Evolutionary conservation across 2,329 filamentous ascomycete genomes (phyloP).

Genomic region (Arthrinium puccinioides): DNA sequence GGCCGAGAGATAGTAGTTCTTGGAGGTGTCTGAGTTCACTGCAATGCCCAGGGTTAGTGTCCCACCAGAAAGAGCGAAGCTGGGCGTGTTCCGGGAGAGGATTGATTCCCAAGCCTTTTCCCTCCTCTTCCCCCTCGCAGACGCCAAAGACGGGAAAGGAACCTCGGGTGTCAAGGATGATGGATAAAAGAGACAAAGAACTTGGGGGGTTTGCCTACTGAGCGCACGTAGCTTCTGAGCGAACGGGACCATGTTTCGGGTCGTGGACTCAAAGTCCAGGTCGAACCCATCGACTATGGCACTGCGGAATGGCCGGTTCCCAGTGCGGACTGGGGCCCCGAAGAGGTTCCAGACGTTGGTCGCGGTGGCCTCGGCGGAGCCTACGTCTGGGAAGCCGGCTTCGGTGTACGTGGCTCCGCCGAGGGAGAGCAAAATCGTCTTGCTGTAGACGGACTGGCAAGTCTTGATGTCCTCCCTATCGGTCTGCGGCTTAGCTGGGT

Average conservation of each 20-base stretch:
- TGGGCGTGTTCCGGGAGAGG: too few species aligned
- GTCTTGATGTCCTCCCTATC: slow-evolving; percentile 40
- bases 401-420: slow-evolving; percentile 65
- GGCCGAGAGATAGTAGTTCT: slow-evolving; percentile 52
- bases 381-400: slow-evolving; percentile 52
- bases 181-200: too few species aligned
- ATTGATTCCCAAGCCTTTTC: too few species aligned
- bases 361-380: slow-evolving; percentile 47
- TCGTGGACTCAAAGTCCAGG: slow-evolving; percentile 62
- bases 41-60: too few species aligned
- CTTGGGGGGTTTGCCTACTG: too few species aligned
- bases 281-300: slow-evolving; percentile 68
- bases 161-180: too few species aligned
- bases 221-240: slow-evolving; percentile 46
- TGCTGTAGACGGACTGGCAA: slow-evolving; percentile 55
- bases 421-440: slow-evolving; percentile 66
- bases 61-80: too few species aligned
- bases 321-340: slow-evolving; percentile 44
- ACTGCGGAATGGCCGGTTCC: slow-evolving; percentile 58
- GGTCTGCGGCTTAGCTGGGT: background rate
- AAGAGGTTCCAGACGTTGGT: slow-evolving; percentile 64
- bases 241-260: slow-evolving; percentile 54
- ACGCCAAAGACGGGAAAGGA: too few species aligned
- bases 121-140: too few species aligned
- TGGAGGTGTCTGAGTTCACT: slow-evolving; percentile 20